Percentiles rank a stretch among this genome's conserved stretches.
Evolutionary conservation across 139 green algal species (phyloP).

Genomic region (Spirogloea muscicola): DNA sequence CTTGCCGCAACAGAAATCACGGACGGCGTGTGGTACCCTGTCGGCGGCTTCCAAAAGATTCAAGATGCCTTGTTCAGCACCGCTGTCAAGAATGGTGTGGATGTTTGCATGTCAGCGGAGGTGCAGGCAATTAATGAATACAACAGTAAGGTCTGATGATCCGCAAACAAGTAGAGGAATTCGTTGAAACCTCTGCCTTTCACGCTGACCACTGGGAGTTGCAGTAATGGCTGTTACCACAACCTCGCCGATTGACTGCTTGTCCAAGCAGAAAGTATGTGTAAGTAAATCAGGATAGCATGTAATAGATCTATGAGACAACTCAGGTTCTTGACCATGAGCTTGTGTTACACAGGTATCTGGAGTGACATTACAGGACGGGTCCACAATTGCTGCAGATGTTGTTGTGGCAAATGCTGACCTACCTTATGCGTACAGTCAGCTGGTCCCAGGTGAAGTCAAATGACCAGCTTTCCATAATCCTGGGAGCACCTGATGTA

Average conservation of each 20-base stretch:
- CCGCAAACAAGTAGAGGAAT: too few relatives aligned
- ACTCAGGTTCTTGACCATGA: too few relatives aligned
- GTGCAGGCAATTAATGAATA: too few relatives aligned
- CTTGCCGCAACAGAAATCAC: conserved; percentile 81
- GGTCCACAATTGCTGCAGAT: conserved; percentile 55
- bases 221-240: too few relatives aligned
- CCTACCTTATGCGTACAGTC: conserved; percentile 12
- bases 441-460: not conserved
- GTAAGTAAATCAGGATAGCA: too few relatives aligned
- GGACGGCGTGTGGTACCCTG: conserved; percentile 80
- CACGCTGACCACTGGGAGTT: too few relatives aligned
- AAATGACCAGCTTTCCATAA: not conserved
- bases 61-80: not conserved
- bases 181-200: too few relatives aligned
- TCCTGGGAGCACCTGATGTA: not conserved
- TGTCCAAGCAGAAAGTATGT: too few relatives aligned
- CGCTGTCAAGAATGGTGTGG: conserved; percentile 7
- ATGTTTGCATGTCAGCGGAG: not conserved
- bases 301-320: too few relatives aligned
- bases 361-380: conserved; percentile 61
- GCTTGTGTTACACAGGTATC: too few relatives aligned
- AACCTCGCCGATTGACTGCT: too few relatives aligned
- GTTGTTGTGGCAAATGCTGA: conserved; percentile 62
- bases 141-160: too few relatives aligned
- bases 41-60: conserved; percentile 71